Evolutionary conservation across 768 basidiomycete species (phyloP), one percentile per base, ranked within the genome.

Genomic region (Nidularia pulvinata): DNA sequence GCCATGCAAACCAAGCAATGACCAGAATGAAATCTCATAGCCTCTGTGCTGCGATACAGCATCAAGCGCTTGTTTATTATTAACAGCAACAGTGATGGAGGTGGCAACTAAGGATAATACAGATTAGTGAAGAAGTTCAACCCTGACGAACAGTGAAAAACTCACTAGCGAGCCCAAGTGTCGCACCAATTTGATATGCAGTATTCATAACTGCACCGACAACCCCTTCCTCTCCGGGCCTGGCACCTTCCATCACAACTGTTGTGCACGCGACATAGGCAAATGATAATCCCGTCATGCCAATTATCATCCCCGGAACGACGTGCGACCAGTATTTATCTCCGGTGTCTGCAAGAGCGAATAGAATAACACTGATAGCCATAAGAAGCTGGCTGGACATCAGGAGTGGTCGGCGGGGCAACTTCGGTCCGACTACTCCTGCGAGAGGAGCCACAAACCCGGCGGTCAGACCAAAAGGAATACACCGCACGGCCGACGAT

Each of bases 241-340:
- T 42, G 13, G 39, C 39, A 13, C 39, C 39, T 4, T 42, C 39
- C 39, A 42, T 42, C 11, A 42, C 39, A 42, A 42, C 39, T 42
- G 39, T 42, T 19, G 39, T 60, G 54, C 54, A 60, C 14, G 48
- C 53, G 32, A 59, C 55, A 53, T 72, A 82, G 6, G 67, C 60
- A 48, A 80, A 57, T 66, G 72, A 74, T 1, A 65, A 57, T 4
- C 81, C 81, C 10, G 67, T 65, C 33, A 71, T 72, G 6, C 80
- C 81, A 46, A 82, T 55, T 34, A 69, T 54, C 61, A 81, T 77
- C 10, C 73, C 81, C 25, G 82, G 78, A 54, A 82, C 74, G 33
- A 76, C 59, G 52, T 69, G 65, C 0, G 58, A 47, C 80, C 77
- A 83, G 61, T 82, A 83, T 48, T 53, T 58, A 2, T 56, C 54